These are phyloP conservation scores for Beauveria sp. DNA, from an alignment of 2,329 filamentous ascomycete genomes.

Conservation along the genomic window DNA sequence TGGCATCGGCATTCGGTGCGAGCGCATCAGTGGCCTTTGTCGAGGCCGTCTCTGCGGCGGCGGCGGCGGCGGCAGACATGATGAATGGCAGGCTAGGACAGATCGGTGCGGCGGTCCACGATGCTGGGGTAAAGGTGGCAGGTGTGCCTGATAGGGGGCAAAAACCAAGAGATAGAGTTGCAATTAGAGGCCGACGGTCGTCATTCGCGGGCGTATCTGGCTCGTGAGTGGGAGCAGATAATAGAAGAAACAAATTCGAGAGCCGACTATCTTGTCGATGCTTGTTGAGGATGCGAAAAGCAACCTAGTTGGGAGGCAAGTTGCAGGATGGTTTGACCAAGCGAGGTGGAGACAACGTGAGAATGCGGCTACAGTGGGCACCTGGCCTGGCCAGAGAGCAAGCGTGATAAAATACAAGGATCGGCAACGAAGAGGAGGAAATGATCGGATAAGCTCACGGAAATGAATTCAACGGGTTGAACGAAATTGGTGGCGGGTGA, in stretches of 20 bases:
- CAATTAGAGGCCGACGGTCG: not conserved
- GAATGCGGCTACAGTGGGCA: slow-evolving; percentile 1
- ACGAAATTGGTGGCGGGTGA: not conserved
- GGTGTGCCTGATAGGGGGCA: slow-evolving; percentile 2
- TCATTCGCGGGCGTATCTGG: not conserved
- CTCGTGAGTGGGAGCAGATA: not conserved
- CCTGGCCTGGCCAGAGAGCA: not conserved
- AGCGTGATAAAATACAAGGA: not conserved
- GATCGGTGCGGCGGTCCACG: not conserved
- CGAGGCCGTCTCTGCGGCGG: not conserved
- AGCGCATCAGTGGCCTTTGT: not conserved
- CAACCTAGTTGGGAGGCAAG: not conserved
- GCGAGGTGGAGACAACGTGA: slow-evolving; percentile 6
- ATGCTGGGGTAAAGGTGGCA: not conserved
- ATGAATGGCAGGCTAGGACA: not conserved
- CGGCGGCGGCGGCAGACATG: slow-evolving; percentile 1
- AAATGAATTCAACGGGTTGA: not conserved
- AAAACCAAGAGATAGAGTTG: too few species aligned
- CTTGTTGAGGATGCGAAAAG: slow-evolving; percentile 2
- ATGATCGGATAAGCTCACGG: not conserved
- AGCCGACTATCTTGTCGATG: not conserved
- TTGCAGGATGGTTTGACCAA: slow-evolving; percentile 8
- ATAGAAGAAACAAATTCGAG: not conserved
- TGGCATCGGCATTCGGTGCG: not conserved
- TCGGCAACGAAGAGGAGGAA: not conserved